Conservation (phyloP, 2,329 filamentous ascomycete genomes). For the Colletotrichum viniferum region DNA sequence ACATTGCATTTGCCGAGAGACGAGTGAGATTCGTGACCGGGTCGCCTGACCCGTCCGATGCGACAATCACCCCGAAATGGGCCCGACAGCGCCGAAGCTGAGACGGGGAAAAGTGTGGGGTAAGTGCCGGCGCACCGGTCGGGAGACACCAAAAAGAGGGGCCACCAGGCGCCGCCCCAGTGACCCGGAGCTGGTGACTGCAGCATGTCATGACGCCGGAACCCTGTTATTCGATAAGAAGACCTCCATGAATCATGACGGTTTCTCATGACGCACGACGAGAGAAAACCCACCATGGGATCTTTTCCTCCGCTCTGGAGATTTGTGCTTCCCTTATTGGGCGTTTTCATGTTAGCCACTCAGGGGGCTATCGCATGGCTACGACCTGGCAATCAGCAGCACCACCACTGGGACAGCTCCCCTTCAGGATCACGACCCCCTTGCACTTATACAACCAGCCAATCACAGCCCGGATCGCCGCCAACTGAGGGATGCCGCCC, state of each 20-base stretch:
- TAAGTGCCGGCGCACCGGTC: constrained; percentile 14
- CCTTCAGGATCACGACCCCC: constrained; percentile 7
- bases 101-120: constrained; percentile 6
- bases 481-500: not conserved
- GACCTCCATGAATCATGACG: not conserved
- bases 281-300: not conserved
- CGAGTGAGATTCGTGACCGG: not conserved
- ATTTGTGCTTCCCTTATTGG: not conserved
- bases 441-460: constrained; percentile 2
- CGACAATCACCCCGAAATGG: constrained; percentile 2
- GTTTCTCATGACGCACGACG: not conserved
- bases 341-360: not conserved
- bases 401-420: not conserved
- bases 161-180: constrained; percentile 12
- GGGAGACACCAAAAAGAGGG: not conserved
- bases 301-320: not conserved
- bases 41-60: constrained; percentile 3
- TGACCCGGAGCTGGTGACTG: constrained; percentile 14
- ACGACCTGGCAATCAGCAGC: not conserved
- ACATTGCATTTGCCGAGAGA: not conserved
- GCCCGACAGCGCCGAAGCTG: constrained; percentile 5
- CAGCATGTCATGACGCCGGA: not conserved
- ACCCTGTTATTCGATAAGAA: not conserved
- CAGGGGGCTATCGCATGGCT: not conserved
- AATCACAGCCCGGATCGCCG: not conserved